These are phyloP conservation scores for Pichia manshurica DNA, from an alignment of 805 yeast species.

Conservation along the genomic window DNA sequence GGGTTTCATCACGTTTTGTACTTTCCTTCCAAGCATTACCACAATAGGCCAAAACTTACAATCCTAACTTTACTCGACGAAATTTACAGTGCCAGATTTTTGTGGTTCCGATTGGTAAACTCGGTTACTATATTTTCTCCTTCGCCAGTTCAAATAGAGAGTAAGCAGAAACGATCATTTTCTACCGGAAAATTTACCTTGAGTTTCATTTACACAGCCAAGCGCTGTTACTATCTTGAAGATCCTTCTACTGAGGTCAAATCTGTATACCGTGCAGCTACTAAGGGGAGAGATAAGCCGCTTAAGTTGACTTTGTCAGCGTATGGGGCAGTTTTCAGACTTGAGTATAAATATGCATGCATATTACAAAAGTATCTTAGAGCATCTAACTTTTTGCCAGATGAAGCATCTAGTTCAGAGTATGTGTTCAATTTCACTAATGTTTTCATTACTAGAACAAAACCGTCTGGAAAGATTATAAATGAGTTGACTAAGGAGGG, in stretches of 20 bases:
- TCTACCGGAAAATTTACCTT: not conserved
- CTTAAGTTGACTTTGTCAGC: not conserved
- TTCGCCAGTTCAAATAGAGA: not conserved
- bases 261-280: not conserved
- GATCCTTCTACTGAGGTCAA: not conserved
- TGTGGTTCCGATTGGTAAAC: slow-evolving; percentile 1
- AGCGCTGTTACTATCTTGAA: not conserved
- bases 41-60: too few relatives aligned
- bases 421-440: slow-evolving; percentile 1
- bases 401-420: not conserved
- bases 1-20: not conserved
- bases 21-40: not conserved
- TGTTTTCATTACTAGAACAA: not conserved
- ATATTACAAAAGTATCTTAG: not conserved
- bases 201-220: not conserved
- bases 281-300: not conserved
- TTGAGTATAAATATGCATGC: not conserved
- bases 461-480: not conserved
- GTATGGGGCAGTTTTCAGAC: not conserved
- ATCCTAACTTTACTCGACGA: slow-evolving; percentile 4
- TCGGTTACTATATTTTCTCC: not conserved
- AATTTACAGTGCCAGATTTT: slow-evolving; percentile 3
- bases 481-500: not conserved
- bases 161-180: not conserved
- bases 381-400: not conserved